A percentile compares a stretch with the other conserved stretches of the same genome.
Conservation (phyloP, 1,284 basidiomycete species). For the Laetiporus sulphureus region DNA sequence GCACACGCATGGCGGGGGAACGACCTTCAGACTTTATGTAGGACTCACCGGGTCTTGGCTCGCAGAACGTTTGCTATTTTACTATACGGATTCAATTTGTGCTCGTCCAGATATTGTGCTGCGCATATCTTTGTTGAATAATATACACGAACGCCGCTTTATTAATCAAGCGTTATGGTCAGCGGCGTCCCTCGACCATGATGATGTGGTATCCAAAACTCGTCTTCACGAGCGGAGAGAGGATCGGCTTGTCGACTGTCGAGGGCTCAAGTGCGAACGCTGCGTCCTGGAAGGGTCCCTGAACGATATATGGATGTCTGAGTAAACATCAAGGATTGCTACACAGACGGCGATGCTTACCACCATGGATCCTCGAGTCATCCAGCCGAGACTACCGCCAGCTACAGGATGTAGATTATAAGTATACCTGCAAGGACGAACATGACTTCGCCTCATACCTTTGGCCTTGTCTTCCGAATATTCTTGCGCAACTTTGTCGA, state of each 20-base stretch:
- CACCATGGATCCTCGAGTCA: conserved; percentile 78
- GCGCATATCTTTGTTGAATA: neutral
- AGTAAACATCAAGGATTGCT: neutral
- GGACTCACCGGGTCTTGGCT: neutral
- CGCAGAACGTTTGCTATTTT: too few species aligned
- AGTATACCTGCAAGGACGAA: neutral
- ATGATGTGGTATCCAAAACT: conserved; percentile 84
- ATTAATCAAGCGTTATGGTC: neutral
- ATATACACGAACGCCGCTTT: neutral
- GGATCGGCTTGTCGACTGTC: conserved; percentile 66
- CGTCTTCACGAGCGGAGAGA: conserved; percentile 72
- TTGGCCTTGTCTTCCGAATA: conserved; percentile 88
- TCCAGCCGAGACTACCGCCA: conserved; percentile 81
- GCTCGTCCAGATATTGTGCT: neutral
- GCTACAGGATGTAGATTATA: conserved; percentile 32
- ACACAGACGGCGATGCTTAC: conserved; percentile 24
- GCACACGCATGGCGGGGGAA: conserved; percentile 17
- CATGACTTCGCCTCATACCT: conserved; percentile 33
- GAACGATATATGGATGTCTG: conserved; percentile 3
- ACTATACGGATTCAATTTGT: neutral
- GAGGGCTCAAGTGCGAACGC: conserved; percentile 76
- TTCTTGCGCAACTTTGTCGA: conserved; percentile 82
- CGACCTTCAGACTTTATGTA: conserved; percentile 5
- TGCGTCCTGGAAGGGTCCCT: conserved; percentile 76
- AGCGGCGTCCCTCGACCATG: conserved; percentile 79